Conservation (phyloP, 2,329 filamentous ascomycete genomes). For the Neonectria hederae region DNA sequence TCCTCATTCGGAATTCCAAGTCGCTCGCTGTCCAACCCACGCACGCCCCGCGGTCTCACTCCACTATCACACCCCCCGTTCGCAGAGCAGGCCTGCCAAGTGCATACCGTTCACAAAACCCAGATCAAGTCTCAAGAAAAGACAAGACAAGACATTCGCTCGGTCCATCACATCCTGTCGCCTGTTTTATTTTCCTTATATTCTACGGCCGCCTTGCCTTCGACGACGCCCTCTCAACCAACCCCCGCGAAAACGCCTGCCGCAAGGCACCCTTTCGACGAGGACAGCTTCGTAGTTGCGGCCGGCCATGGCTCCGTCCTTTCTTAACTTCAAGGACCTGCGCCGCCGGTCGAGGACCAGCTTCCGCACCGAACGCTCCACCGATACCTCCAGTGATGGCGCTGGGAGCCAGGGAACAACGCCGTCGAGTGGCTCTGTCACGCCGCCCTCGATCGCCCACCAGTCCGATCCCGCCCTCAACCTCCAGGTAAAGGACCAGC, state of each 20-base stretch:
- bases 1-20: neutral
- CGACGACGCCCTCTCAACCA: constrained; percentile 7
- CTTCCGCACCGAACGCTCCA: constrained; percentile 72
- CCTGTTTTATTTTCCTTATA: constrained; percentile 5
- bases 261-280: constrained; percentile 12
- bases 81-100: constrained; percentile 5
- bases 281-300: constrained; percentile 32
- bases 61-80: constrained; percentile 19
- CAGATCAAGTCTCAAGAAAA: neutral
- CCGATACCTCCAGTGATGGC: constrained; percentile 69
- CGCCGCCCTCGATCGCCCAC: constrained; percentile 77
- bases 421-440: constrained; percentile 74
- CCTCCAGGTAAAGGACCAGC: constrained; percentile 64
- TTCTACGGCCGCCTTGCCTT: constrained; percentile 18
- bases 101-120: constrained; percentile 5
- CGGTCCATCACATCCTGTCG: neutral
- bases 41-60: constrained; percentile 2
- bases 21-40: constrained; percentile 26
- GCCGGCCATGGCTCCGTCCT: constrained; percentile 66
- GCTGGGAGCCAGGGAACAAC: constrained; percentile 66
- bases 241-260: constrained; percentile 21
- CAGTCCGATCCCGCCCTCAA: constrained; percentile 72
- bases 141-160: neutral
- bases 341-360: constrained; percentile 80
- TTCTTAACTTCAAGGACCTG: constrained; percentile 75